A percentile compares a stretch with the other conserved stretches of the same genome.
phyloP scores from a whole-genome alignment of 2,329 filamentous ascomycete genomes.

The Arthrobotrys megalospora region DNA sequence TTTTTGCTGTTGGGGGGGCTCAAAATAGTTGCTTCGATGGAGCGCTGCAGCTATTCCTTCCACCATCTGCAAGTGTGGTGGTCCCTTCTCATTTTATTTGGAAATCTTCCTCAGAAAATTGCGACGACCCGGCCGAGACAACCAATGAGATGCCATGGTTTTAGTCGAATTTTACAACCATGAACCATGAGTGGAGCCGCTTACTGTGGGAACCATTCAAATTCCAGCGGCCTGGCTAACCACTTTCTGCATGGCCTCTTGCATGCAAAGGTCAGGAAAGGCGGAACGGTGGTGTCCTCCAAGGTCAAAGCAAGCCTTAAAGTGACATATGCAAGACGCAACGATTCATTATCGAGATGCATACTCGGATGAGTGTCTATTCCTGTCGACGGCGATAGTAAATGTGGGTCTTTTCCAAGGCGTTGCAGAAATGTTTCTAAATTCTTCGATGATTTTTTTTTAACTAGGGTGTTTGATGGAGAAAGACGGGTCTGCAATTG shows the following conservation, averaged over 20 bases:
- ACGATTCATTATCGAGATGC: slow-evolving; percentile 16
- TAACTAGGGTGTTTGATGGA: slow-evolving; percentile 14
- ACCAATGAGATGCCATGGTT: slow-evolving; percentile 11
- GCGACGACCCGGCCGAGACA: slow-evolving; percentile 22
- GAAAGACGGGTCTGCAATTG: slow-evolving; percentile 6
- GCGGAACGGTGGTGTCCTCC: too few relatives aligned
- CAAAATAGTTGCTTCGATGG: slow-evolving; percentile 19
- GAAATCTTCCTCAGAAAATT: slow-evolving; percentile 30
- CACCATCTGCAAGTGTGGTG: slow-evolving; percentile 21
- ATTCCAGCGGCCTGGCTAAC: slow-evolving; percentile 23
- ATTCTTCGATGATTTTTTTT: slow-evolving; percentile 5
- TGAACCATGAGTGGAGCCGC: slow-evolving; percentile 34
- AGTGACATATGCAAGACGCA: not conserved
- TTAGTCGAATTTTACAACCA: slow-evolving; percentile 23
- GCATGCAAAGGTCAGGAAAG: slow-evolving; percentile 9
- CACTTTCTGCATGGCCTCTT: slow-evolving; percentile 4
- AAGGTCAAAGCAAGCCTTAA: not conserved
- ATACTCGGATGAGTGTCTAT: slow-evolving; percentile 30
- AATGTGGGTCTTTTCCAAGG: not conserved
- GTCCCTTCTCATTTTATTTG: slow-evolving; percentile 48
- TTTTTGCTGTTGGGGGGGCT: not conserved
- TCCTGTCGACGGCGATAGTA: slow-evolving; percentile 38
- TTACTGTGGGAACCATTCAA: slow-evolving; percentile 21
- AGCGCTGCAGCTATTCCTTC: slow-evolving; percentile 43
- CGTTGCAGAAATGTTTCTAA: slow-evolving; percentile 46